These are phyloP conservation scores for Ilyonectria mors-panacis DNA, from an alignment of 2,329 filamentous ascomycete genomes.

Conservation along the genomic window DNA sequence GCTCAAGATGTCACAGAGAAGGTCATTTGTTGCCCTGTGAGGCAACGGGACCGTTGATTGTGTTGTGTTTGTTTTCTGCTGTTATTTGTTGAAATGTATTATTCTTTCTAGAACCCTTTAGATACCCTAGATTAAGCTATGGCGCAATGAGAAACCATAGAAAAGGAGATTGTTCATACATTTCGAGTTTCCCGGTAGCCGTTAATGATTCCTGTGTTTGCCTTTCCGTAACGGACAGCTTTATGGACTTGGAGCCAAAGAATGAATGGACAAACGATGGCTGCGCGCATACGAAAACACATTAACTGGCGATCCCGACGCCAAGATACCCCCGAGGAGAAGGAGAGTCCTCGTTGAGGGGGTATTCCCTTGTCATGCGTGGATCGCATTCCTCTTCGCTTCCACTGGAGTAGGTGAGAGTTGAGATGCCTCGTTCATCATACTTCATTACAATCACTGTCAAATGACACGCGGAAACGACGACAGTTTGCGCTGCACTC, in stretches of 20 bases:
- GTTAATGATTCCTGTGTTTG: no score
- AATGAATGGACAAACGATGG: no score
- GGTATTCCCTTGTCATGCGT: neutral
- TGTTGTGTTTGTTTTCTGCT: conserved; percentile 15
- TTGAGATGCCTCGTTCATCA: neutral
- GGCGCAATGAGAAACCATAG: neutral
- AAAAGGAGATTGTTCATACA: neutral
- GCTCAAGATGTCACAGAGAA: neutral
- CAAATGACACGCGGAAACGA: neutral
- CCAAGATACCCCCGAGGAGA: no score
- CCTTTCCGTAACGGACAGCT: no score
- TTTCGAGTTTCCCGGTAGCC: neutral
- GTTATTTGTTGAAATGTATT: neutral
- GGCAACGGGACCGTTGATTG: conserved; percentile 1
- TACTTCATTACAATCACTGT: neutral
- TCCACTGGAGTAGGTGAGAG: neutral
- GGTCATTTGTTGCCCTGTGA: neutral
- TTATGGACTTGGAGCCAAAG: no score
- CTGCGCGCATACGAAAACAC: no score
- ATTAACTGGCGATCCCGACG: no score
- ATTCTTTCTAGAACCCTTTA: conserved; percentile 4
- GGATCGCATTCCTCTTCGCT: neutral
- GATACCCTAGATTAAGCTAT: conserved; percentile 28
- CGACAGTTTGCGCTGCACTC: neutral
- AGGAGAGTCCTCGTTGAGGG: no score